Conservation (phyloP, 2,329 filamentous ascomycete genomes). For the Botrytis medusae region DNA sequence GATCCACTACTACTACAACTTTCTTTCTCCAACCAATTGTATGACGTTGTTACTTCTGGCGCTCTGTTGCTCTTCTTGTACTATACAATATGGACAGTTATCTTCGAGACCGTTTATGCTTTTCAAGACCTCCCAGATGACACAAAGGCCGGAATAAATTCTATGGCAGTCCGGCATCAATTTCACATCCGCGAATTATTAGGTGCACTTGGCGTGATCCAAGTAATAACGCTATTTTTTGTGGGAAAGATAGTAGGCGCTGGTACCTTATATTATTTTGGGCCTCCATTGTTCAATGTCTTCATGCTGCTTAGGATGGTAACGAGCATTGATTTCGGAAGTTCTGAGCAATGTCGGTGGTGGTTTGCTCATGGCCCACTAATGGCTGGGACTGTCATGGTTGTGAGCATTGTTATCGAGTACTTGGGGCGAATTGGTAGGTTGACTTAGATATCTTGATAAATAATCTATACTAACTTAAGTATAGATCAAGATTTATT, state of each 20-base stretch:
- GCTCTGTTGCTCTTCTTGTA: background rate
- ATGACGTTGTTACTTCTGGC: background rate
- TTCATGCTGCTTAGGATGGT: slow-evolving; percentile 6
- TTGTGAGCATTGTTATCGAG: background rate
- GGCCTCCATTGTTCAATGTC: background rate
- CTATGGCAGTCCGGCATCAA: slow-evolving; percentile 8
- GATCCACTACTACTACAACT: background rate
- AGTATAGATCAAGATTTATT: background rate
- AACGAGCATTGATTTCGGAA: slow-evolving; percentile 8
- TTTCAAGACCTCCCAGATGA: slow-evolving; percentile 23
- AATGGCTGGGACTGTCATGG: background rate
- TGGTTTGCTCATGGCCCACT: slow-evolving; percentile 15
- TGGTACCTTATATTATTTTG: background rate
- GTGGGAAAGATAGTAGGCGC: background rate
- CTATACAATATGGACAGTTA: slow-evolving; percentile 13
- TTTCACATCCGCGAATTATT: background rate
- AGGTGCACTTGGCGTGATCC: background rate
- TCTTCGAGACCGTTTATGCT: slow-evolving; percentile 21
- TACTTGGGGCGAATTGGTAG: background rate
- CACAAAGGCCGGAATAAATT: slow-evolving; percentile 19
- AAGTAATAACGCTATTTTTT: background rate
- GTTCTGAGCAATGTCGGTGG: slow-evolving; percentile 11
- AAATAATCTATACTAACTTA: background rate
- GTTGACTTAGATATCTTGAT: background rate
- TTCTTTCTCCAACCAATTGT: background rate